Conservation (phyloP, 805 yeast genomes). For the Ogataea paraovalis region DNA sequence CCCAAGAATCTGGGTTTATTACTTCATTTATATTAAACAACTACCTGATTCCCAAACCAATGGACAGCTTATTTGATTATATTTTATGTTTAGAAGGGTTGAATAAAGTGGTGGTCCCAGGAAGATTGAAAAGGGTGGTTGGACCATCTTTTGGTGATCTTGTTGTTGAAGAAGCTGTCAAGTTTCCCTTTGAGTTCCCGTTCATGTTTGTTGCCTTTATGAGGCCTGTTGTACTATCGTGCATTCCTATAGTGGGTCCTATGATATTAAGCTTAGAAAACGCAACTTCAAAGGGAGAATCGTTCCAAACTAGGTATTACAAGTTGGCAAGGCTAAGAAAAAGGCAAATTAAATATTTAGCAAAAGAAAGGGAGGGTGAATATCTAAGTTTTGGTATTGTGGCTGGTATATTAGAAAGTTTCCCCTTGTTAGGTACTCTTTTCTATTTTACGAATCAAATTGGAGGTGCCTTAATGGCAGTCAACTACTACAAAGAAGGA, state of each 20-base stretch:
- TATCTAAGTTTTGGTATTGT: slow-evolving; percentile 49
- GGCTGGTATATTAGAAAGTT: slow-evolving; percentile 47
- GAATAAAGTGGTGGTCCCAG: slow-evolving; percentile 29
- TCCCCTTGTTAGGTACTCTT: slow-evolving; percentile 41
- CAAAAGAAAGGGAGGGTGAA: slow-evolving; percentile 33
- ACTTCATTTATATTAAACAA: slow-evolving; percentile 22
- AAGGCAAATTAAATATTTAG: slow-evolving; percentile 24
- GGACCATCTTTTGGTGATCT: slow-evolving; percentile 23
- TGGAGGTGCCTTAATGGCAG: slow-evolving; percentile 64
- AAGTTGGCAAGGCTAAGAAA: slow-evolving; percentile 22
- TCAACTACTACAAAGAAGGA: slow-evolving; percentile 22
- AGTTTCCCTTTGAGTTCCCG: slow-evolving; percentile 18
- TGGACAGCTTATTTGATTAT: slow-evolving; percentile 24
- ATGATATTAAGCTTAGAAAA: slow-evolving; percentile 14
- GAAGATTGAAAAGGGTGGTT: slow-evolving; percentile 30
- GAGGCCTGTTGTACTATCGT: slow-evolving; percentile 16
- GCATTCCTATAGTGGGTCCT: slow-evolving; percentile 26
- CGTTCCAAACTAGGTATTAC: slow-evolving; percentile 20
- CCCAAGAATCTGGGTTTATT: slow-evolving; percentile 24
- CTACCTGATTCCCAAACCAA: slow-evolving; percentile 23
- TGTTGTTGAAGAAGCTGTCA: slow-evolving; percentile 10
- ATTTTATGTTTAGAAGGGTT: slow-evolving; percentile 27
- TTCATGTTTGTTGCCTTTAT: slow-evolving; percentile 4
- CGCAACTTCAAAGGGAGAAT: slow-evolving; percentile 15
- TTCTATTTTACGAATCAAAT: slow-evolving; percentile 58